Base-by-base conservation (phyloP, 2,329 filamentous ascomycete genomes). In the Aspergillus latus region DNA sequence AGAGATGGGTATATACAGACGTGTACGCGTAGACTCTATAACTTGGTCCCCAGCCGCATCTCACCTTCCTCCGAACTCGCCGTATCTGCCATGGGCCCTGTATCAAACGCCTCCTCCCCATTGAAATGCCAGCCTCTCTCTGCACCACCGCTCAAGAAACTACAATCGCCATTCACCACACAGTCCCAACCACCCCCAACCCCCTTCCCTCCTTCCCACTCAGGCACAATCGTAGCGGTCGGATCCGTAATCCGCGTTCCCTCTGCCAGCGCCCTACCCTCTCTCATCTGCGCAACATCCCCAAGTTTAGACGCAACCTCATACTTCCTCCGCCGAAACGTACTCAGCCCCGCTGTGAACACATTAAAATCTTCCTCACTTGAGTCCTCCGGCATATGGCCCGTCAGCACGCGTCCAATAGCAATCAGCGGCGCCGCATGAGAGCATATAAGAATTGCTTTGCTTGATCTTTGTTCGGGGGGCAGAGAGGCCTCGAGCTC, bases 371-470 rank as follows among this genome's bases (percentile, higher is more conserved):
- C 92, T 60, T 94, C 88, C 51, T 83, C 82, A 6, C 84, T 84
- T 30, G 85, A 79, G 68, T 88, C 84, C 0, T 84, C 81, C 0
- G 92, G 92, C 81, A 93, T 86, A 16, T 74, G 66, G 0, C 91
- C 92, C 1, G 92, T 97, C 64, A 99, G 77, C 1, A 85, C 86
- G 40, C 94, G 83, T 0, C 93, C 93, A 63, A 94, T 83, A 7
- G 89, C 88, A 69, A 99, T 97, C 66, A 97, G 83, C 9, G 88
- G 85, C 3, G 94, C 94, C 1, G 94, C 94, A 76, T 99, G 94
- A 1, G 90, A 88, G 74, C 90, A 96, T 39, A 99, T 80, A 40
- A 97, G 74, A 26, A 96, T 80, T 0, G 89, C 82, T 58, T 72
- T 76, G 56, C 64, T 71, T 5, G 65, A 83, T 80, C 78, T 39